Evolutionary conservation across 768 basidiomycete genomes (phyloP), one percentile per base, ranked within the genome.

Genomic region (Suillus clintonianus): DNA sequence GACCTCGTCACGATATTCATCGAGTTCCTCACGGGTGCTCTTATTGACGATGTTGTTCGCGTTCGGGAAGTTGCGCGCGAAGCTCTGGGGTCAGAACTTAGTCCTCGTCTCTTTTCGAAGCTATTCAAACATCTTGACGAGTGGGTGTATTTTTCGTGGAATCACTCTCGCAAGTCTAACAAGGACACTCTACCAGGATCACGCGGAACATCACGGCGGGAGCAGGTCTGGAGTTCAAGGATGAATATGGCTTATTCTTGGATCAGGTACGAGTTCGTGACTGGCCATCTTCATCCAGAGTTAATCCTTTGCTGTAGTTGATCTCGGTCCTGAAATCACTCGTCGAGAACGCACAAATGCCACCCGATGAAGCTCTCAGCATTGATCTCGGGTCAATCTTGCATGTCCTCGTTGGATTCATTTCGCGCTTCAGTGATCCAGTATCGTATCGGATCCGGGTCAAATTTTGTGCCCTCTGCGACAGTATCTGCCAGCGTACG

Each of bases 41-140:
- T 96, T 51, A 78, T 90, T 19, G 78, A 81, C n/a, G 84, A 87
- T 14, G 83, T 85, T 58, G 80, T 86, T 7, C 81, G 85, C 50
- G 84, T 90, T 41, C 86, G 94, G n/a, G 91, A 97, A 68, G 81
- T 87, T 13, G 91, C 91, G 3, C 84, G 87, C 67, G 93, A 94
- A 61, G 92, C 93, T 0, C 76, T 97, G 19, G 93, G 94, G 2
- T 80, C 81, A 15, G 95, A 97, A 69, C 79, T 96, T 22, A 89
- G 87, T 64, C 87, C 89, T 32, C 81, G 84, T 53, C 77, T 93
- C 54, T 91, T 92, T 68, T 79, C 83, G 24, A 83, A 82, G 62
- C 76, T 96, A 36, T 80, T 96, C 57, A 86, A 82, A 65, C 85
- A 88, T 63, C 79, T 97, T 62, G 89, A 92, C 59, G 84, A 85